Percentiles rank a stretch among this genome's conserved stretches.
Evolutionary conservation across 2,329 filamentous ascomycete species (phyloP).

Genomic region (Paraphoma sp.): DNA sequence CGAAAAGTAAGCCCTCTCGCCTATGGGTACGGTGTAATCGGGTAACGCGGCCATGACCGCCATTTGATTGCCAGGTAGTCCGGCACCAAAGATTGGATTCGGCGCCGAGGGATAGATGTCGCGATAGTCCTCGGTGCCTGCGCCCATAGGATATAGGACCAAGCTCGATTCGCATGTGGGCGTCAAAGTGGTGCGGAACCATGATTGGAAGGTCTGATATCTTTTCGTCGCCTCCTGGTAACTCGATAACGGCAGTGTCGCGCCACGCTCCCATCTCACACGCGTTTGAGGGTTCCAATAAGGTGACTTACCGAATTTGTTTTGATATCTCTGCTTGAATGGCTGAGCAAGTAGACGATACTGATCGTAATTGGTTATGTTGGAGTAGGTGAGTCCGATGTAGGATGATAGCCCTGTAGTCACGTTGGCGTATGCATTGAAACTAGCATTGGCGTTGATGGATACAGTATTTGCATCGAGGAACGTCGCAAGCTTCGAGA

Average conservation of each 20-base stretch:
- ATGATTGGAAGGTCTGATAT: slow-evolving; percentile 6
- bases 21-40: slow-evolving; percentile 15
- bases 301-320: slow-evolving; percentile 12
- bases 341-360: slow-evolving; percentile 11
- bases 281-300: slow-evolving; percentile 18
- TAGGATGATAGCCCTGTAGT: slow-evolving; percentile 10
- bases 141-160: slow-evolving; percentile 15
- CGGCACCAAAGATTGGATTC: slow-evolving; percentile 9
- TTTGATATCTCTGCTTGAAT: slow-evolving; percentile 9
- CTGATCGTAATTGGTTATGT: slow-evolving; percentile 20
- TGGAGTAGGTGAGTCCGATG: slow-evolving; percentile 15
- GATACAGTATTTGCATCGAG: slow-evolving; percentile 7
- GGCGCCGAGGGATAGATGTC: slow-evolving; percentile 8
- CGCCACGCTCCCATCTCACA: slow-evolving; percentile 10
- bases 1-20: slow-evolving; percentile 9
- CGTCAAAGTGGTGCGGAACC: slow-evolving; percentile 9
- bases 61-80: slow-evolving; percentile 9
- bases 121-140: slow-evolving; percentile 11
- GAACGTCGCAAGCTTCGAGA: slow-evolving; percentile 9
- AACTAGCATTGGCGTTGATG: slow-evolving; percentile 12
- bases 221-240: slow-evolving; percentile 9
- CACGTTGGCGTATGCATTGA: slow-evolving; percentile 13
- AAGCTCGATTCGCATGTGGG: slow-evolving; percentile 14
- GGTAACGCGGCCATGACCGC: slow-evolving; percentile 12
- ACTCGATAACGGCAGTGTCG: slow-evolving; percentile 6